A percentile compares a stretch with the other conserved stretches of the same genome.
Evolutionary conservation across 1,139 yeast genomes (phyloP).

Genomic region (Martiniozyma asiatica): DNA sequence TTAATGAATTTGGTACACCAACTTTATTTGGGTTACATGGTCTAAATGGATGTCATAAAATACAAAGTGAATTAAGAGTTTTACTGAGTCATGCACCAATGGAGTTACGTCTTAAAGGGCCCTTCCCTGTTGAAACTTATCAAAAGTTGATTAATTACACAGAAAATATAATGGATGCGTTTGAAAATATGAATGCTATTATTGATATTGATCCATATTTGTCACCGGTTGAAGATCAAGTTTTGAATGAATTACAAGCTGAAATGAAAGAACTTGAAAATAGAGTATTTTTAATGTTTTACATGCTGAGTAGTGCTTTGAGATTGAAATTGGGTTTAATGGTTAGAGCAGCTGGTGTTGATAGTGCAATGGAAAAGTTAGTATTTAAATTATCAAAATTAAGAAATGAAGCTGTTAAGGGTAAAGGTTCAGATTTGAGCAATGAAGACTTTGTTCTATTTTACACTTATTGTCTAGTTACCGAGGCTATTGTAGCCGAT

Average conservation of each 20-base stretch:
- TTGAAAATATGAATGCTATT: slow-evolving; percentile 58
- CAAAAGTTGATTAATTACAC: slow-evolving; percentile 41
- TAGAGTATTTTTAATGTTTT: slow-evolving; percentile 59
- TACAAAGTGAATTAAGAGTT: slow-evolving; percentile 51
- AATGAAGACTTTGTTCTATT: slow-evolving; percentile 65
- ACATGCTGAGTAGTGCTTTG: slow-evolving; percentile 70
- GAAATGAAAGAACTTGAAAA: slow-evolving; percentile 64
- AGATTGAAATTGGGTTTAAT: slow-evolving; percentile 69
- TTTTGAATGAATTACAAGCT: slow-evolving; percentile 39
- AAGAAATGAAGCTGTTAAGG: slow-evolving; percentile 19
- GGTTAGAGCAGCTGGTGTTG: slow-evolving; percentile 64
- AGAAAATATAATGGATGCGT: slow-evolving; percentile 59
- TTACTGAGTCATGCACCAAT: slow-evolving; percentile 62
- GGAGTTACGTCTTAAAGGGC: slow-evolving; percentile 66
- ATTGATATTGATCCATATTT: slow-evolving; percentile 50
- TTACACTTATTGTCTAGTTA: slow-evolving; percentile 64
- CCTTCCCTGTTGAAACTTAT: slow-evolving; percentile 48
- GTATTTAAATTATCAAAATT: slow-evolving; percentile 49
- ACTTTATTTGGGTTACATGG: slow-evolving; percentile 41
- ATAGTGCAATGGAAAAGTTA: slow-evolving; percentile 62
- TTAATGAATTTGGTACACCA: slow-evolving; percentile 17
- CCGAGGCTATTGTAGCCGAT: slow-evolving; percentile 55
- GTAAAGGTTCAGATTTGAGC: slow-evolving; percentile 21
- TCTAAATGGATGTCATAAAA: slow-evolving; percentile 37
- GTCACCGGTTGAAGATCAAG: slow-evolving; percentile 41